A percentile compares a stretch with the other conserved stretches of the same genome.
Conservation (phyloP, 345 rosid genomes). For the Reutealis trisperma region DNA sequence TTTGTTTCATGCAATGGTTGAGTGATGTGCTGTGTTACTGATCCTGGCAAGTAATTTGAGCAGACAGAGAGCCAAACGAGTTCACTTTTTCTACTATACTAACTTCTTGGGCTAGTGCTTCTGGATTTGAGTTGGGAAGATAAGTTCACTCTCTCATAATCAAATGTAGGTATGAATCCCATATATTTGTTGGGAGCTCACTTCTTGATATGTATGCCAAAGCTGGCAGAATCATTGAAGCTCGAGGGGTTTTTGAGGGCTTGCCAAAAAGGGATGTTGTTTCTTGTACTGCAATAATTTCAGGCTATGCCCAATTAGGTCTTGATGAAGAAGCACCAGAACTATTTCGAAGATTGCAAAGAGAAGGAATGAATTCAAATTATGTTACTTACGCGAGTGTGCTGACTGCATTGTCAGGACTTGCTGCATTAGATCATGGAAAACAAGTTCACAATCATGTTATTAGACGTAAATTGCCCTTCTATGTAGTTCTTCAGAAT, state of each 20-base stretch:
- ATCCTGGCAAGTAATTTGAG: slow-evolving; percentile 18
- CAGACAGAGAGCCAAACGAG: slow-evolving; percentile 75
- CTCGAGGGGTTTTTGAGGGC: slow-evolving; percentile 68
- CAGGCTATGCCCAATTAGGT: slow-evolving; percentile 88
- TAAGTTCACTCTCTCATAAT: slow-evolving; percentile 70
- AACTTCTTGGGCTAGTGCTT: slow-evolving; percentile 57
- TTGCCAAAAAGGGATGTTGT: slow-evolving; percentile 91
- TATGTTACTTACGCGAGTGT: slow-evolving; percentile 85
- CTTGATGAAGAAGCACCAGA: slow-evolving; percentile 74
- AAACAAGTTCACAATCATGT: slow-evolving; percentile 85
- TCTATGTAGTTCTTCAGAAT: slow-evolving; percentile 66
- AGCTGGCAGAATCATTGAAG: slow-evolving; percentile 75
- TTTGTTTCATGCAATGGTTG: not conserved
- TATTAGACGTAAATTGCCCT: slow-evolving; percentile 59
- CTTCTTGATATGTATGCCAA: slow-evolving; percentile 97
- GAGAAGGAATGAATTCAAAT: slow-evolving; percentile 76
- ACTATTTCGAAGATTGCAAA: slow-evolving; percentile 58
- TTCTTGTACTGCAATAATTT: slow-evolving; percentile 89
- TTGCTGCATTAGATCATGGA: slow-evolving; percentile 76
- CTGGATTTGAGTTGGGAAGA: slow-evolving; percentile 59
- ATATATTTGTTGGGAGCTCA: slow-evolving; percentile 85
- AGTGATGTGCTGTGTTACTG: slow-evolving; percentile 12
- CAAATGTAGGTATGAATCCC: slow-evolving; percentile 57
- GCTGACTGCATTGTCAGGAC: slow-evolving; percentile 77
- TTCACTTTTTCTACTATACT: slow-evolving; percentile 74